Base-by-base conservation (phyloP, 2,329 filamentous ascomycete species). In the Xylaria arbuscula region DNA sequence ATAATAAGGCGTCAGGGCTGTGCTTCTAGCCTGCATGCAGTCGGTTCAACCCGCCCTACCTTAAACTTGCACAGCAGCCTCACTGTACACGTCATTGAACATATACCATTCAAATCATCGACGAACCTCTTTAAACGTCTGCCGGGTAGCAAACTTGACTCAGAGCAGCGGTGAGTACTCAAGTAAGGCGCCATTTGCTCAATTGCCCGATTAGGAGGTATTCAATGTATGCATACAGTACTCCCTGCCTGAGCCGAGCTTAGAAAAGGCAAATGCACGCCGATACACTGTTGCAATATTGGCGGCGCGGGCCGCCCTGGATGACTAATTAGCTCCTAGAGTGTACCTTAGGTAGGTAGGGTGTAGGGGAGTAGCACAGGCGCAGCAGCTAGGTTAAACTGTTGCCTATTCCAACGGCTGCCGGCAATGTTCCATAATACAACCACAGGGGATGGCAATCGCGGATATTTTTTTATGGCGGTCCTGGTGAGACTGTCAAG, bases 71-170 rank as follows among this genome's bases (percentile, higher is more conserved):
- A 63, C 58, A 47, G 48, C 50, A 64, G 67, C 64, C 67, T 69
- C 64, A 60, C 36, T 66, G 45, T 36, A 51, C 67, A 69, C 59
- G 66, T 69, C 67, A 66, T 62, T 68, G 62, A 15, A 62, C 36
- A 62, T 64, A 15, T 36, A 13, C 34, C 10, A 48, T 36, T 55
- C n/a, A 50, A 58, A 45, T 47, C 22, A 50, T 36, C 28, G 19
- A 34, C 28, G 9, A 9, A 9, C 32, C 56, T 40, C 65, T 61
- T 54, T 28, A 22, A 10, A 50, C 3, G 38, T 24, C 22, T 2
- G 19, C n/a, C 10, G 7, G 17, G 45, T 45, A 19, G 24, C 9
- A 54, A 47, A 13, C 11, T 63, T 28, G 32, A 28, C 55, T 8
- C 19, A 40, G 3, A 32, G 15, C 13, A 53, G 40, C 57, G 57